phyloP scores from a whole-genome alignment of 139 green algal genomes.

The Prasinococcaceae sp. region DNA sequence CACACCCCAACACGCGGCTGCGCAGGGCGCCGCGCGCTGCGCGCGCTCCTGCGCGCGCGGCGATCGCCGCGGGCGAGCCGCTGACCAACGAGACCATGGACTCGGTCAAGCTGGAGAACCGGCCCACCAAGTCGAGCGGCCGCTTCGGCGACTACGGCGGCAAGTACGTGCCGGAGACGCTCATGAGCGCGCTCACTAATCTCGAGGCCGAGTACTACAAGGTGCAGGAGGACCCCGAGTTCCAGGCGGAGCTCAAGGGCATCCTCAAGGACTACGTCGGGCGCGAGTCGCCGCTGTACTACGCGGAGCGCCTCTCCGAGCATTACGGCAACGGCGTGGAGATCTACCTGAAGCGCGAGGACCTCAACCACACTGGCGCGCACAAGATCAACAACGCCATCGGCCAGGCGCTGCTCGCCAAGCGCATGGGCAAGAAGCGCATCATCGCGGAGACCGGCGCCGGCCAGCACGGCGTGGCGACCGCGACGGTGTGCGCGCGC shows the following conservation, averaged over 20 bases:
- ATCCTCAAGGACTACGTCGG: conserved; percentile 94
- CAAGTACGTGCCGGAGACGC: conserved; percentile 94
- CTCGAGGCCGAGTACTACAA: conserved; percentile 65
- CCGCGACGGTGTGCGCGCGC: conserved; percentile 87
- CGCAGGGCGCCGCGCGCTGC: no score
- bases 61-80: no score
- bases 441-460: conserved; percentile 98
- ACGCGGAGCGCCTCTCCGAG: conserved; percentile 76
- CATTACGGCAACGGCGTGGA: conserved; percentile 56
- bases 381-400: conserved; percentile 99
- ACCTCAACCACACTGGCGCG: conserved; percentile 97
- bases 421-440: conserved; percentile 83
- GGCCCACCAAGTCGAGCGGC: no score
- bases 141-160: conserved; percentile 80
- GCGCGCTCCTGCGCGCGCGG: no score
- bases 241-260: conserved; percentile 65
- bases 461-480: conserved; percentile 95
- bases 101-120: no score
- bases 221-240: not conserved
- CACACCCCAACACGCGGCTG: no score
- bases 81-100: no score
- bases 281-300: conserved; percentile 81
- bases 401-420: conserved; percentile 82
- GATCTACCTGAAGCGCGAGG: conserved; percentile 97
- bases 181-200: conserved; percentile 77